Conservation (phyloP, 2,329 filamentous ascomycete genomes). For the Trichophyton equinum region DNA sequence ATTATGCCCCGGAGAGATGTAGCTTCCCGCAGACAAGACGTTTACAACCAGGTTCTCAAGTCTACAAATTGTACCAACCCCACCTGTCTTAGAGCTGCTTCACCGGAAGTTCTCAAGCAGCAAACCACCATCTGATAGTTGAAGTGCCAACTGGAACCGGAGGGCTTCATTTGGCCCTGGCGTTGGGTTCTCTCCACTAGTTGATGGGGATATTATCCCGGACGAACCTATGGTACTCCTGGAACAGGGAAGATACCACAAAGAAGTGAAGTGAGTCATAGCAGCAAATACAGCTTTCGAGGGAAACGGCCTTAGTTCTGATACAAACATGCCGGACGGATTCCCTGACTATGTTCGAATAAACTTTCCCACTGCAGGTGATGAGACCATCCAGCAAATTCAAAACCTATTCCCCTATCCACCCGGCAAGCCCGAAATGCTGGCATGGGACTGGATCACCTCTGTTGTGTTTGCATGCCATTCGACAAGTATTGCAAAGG, state of each 20-base stretch:
- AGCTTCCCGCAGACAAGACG: background rate
- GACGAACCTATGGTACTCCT: background rate
- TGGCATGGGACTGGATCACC: slow-evolving; percentile 10
- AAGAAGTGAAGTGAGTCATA: background rate
- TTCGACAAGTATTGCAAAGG: slow-evolving; percentile 1
- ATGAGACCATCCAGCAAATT: background rate
- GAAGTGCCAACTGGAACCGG: background rate
- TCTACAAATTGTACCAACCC: background rate
- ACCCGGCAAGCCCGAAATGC: slow-evolving; percentile 6
- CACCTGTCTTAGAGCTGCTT: background rate
- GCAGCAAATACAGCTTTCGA: background rate
- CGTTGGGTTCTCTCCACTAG: background rate
- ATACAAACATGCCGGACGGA: background rate
- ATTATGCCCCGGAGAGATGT: slow-evolving; percentile 3
- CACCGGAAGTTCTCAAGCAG: background rate
- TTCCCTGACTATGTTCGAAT: background rate
- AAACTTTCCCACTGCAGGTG: background rate
- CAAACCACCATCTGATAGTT: background rate
- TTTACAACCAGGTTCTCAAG: background rate
- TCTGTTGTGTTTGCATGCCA: slow-evolving; percentile 8
- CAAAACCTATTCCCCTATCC: background rate
- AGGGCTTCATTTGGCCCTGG: background rate
- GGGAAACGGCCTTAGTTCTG: background rate
- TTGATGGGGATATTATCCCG: background rate
- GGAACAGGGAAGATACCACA: background rate